Evolutionary conservation across 2,329 filamentous ascomycete genomes (phyloP).

Genomic region (Cryphonectria radicalis): DNA sequence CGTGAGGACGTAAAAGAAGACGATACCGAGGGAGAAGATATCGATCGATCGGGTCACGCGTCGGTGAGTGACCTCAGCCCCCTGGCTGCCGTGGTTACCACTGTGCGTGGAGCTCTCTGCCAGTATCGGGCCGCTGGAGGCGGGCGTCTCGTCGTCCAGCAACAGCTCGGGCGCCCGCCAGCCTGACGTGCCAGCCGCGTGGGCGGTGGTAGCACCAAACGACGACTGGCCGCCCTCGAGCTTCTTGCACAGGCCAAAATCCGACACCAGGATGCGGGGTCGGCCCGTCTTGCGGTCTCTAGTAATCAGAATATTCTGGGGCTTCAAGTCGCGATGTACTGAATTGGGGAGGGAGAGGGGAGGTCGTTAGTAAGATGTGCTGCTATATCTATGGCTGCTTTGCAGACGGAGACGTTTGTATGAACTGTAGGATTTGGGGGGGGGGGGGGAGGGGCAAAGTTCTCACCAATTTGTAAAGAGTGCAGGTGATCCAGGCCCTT

Average conservation of each 20-base stretch:
- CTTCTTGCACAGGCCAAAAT: slow-evolving; percentile 98
- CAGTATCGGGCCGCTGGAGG: slow-evolving; percentile 46
- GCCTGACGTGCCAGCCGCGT: slow-evolving; percentile 89
- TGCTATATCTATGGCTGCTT: background rate
- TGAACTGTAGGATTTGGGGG: background rate
- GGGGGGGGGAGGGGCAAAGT: no score
- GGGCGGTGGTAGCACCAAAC: slow-evolving; percentile 90
- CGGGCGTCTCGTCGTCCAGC: slow-evolving; percentile 72
- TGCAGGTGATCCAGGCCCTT: slow-evolving; percentile 89
- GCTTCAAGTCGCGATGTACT: slow-evolving; percentile 92
- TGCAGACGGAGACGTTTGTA: background rate
- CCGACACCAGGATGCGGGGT: slow-evolving; percentile 90
- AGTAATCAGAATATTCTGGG: slow-evolving; percentile 92
- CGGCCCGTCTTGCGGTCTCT: slow-evolving; percentile 67
- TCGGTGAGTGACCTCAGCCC: slow-evolving; percentile 24
- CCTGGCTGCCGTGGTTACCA: slow-evolving; percentile 63
- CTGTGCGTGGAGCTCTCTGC: slow-evolving; percentile 63
- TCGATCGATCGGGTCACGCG: slow-evolving; percentile 94
- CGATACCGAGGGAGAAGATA: slow-evolving; percentile 93
- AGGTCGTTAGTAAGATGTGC: background rate
- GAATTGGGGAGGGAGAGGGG: no score
- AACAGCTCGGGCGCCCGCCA: slow-evolving; percentile 97
- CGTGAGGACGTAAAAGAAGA: slow-evolving; percentile 99
- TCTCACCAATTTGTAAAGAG: slow-evolving; percentile 74
- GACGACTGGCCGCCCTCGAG: slow-evolving; percentile 93